These are phyloP conservation scores for Apiospora aurea DNA, from an alignment of 2,329 filamentous ascomycete species.

Conservation along the genomic window DNA sequence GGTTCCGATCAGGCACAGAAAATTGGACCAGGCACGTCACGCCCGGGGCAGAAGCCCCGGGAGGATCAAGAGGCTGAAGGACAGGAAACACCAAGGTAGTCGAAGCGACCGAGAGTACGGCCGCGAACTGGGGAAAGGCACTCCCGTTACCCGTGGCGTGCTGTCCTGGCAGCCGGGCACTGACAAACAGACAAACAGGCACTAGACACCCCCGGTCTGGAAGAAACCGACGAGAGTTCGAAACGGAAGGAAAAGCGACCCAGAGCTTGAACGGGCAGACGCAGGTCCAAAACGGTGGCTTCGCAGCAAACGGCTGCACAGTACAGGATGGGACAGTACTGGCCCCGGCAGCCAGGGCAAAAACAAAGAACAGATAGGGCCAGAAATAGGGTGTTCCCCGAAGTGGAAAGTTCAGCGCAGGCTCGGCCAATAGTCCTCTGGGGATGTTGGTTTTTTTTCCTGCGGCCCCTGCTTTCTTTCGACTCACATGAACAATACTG, in stretches of 20 bases:
- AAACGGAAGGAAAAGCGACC: background rate
- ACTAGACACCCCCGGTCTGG: background rate
- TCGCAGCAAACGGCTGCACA: background rate
- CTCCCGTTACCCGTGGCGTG: conserved; percentile 10
- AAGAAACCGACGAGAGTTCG: background rate
- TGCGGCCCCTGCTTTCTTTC: conserved; percentile 6
- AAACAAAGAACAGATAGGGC: conserved; percentile 11
- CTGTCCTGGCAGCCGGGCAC: background rate
- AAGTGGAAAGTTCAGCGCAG: background rate
- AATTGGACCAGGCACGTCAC: conserved; percentile 19
- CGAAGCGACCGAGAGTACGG: conserved; percentile 3
- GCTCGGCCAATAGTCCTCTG: background rate
- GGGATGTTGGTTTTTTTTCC: background rate
- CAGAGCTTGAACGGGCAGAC: background rate
- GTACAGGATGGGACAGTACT: background rate
- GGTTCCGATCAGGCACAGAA: conserved; percentile 13
- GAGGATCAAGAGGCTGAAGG: conserved; percentile 6
- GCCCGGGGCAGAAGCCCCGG: conserved; percentile 7
- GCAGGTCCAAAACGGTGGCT: conserved; percentile 1
- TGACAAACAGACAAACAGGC: too few species aligned
- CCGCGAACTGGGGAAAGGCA: conserved; percentile 17
- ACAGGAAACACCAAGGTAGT: conserved; percentile 11
- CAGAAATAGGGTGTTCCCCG: conserved; percentile 19
- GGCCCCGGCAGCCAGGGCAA: background rate
- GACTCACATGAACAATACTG: conserved; percentile 19